Evolutionary conservation across 257 asterid species (phyloP).

Genomic region (Nicotiana attenuata): DNA sequence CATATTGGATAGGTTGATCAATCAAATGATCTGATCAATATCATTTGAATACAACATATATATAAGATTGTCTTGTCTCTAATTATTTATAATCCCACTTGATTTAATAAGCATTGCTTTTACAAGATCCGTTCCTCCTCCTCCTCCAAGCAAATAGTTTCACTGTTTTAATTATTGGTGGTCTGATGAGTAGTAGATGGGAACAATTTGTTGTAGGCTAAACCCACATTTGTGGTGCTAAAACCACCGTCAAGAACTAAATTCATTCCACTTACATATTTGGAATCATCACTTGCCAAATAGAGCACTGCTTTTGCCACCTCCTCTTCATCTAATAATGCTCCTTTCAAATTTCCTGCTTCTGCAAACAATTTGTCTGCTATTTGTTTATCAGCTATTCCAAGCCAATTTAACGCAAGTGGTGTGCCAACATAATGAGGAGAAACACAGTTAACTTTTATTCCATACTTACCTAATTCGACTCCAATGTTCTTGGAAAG

Average conservation of each 20-base stretch:
- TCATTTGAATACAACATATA: too few relatives aligned
- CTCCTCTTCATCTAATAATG: not conserved
- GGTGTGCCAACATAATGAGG: not conserved
- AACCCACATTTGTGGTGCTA: not conserved
- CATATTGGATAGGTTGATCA: too few relatives aligned
- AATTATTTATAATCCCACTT: too few relatives aligned
- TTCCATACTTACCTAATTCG: not conserved
- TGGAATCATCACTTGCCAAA: not conserved
- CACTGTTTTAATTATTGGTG: not conserved
- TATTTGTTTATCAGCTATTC: not conserved
- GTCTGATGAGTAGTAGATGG: not conserved
- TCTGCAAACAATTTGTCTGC: not conserved
- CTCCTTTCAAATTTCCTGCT: not conserved
- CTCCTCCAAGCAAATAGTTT: not conserved
- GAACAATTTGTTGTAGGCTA: not conserved
- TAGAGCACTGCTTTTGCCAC: not conserved
- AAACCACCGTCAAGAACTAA: not conserved
- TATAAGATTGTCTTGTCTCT: too few relatives aligned
- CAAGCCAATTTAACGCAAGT: not conserved
- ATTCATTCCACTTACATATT: not conserved
- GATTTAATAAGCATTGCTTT: too few relatives aligned
- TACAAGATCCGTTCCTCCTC: too few relatives aligned
- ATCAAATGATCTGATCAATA: too few relatives aligned
- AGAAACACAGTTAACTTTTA: not conserved
- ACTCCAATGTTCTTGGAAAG: not conserved